phyloP scores from a whole-genome alignment of 2,329 filamentous ascomycete genomes.

The Botrytis tulipae region DNA sequence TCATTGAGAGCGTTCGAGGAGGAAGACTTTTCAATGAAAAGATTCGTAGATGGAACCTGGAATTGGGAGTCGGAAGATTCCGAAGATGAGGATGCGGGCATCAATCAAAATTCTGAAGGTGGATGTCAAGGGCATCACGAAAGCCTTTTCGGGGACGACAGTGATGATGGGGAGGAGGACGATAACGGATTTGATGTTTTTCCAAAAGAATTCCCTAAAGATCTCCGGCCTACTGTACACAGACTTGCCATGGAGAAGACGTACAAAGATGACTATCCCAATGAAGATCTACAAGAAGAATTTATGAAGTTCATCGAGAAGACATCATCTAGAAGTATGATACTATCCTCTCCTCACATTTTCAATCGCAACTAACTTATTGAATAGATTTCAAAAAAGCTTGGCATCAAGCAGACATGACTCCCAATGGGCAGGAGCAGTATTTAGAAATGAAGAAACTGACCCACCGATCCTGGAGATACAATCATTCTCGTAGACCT shows the following conservation, averaged over 20 bases:
- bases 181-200: not conserved
- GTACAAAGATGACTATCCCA: not conserved
- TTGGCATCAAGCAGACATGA: constrained; percentile 47
- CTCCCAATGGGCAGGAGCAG: constrained; percentile 41
- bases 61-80: constrained; percentile 21
- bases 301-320: constrained; percentile 39
- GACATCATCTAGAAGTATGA: constrained; percentile 38
- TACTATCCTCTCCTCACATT: not conserved
- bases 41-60: constrained; percentile 23
- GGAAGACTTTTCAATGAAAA: constrained; percentile 23
- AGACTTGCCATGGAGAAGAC: constrained; percentile 14
- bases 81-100: not conserved
- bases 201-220: not conserved
- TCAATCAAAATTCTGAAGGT: constrained; percentile 5
- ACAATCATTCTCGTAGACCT: constrained; percentile 24
- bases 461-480: constrained; percentile 37
- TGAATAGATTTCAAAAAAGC: constrained; percentile 42
- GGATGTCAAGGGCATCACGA: no score
- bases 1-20: constrained; percentile 22
- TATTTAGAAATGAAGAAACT: constrained; percentile 43
- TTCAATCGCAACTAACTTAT: not conserved
- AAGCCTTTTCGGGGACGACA: not conserved
- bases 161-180: not conserved
- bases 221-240: not conserved
- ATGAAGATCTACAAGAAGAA: constrained; percentile 27